Conservation (phyloP, 352 stramenopile genomes). For the Phytophthora pseudosyringae region DNA sequence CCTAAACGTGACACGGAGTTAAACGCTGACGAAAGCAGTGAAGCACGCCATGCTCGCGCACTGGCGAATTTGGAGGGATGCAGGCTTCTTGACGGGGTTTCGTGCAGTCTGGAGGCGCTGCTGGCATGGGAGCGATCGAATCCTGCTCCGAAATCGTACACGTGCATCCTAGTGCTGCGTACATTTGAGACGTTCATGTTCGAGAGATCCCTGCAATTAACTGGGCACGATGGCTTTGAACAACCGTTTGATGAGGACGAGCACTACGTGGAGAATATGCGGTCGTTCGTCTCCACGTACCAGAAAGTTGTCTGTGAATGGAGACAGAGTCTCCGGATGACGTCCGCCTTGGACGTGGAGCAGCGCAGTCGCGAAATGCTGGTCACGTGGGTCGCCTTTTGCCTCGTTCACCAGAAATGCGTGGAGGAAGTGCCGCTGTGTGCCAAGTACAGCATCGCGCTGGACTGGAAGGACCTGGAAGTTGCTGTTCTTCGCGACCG, state of each 20-base stretch:
- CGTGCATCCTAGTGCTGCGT: constrained; percentile 24
- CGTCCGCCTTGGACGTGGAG: constrained; percentile 33
- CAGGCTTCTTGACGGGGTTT: constrained; percentile 15
- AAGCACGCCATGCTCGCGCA: constrained; percentile 18
- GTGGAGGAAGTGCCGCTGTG: constrained; percentile 15
- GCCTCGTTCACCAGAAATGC: constrained; percentile 41
- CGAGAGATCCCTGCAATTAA: constrained; percentile 5
- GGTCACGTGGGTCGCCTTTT: constrained; percentile 50
- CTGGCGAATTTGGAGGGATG: constrained; percentile 22
- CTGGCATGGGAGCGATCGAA: constrained; percentile 20
- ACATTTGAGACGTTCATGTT: constrained; percentile 45
- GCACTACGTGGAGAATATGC: constrained; percentile 20
- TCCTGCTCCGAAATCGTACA: constrained; percentile 13
- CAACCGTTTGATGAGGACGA: too few relatives aligned
- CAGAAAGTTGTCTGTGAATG: constrained; percentile 19
- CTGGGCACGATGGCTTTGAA: neutral
- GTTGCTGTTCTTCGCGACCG: constrained; percentile 39
- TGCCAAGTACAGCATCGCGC: constrained; percentile 42
- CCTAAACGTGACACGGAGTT: constrained; percentile 1
- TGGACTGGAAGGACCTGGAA: constrained; percentile 45
- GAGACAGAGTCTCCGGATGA: constrained; percentile 13
- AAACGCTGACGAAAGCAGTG: constrained; percentile 13
- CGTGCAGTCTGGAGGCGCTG: constrained; percentile 15
- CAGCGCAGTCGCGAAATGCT: constrained; percentile 47
- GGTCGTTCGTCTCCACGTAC: constrained; percentile 23